Evolutionary conservation across 2,329 filamentous ascomycete species (phyloP), one percentile per base, ranked within the genome.

Genomic region (Venturiaceae sp.): DNA sequence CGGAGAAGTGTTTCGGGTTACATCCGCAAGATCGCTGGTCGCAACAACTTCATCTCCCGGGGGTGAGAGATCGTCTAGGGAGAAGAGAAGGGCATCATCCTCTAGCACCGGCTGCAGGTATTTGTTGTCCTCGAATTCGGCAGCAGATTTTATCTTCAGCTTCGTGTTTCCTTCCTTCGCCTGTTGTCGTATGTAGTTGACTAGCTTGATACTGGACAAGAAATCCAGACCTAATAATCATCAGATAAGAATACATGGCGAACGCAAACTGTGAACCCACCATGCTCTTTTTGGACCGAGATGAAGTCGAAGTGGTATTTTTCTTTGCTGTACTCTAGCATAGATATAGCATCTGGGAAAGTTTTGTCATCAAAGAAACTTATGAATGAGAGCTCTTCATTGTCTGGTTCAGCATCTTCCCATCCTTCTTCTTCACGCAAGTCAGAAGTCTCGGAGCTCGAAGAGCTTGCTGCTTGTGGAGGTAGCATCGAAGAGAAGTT

Each of bases 71-170:
- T 96, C 94, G 63, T 95, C 92, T 21, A 99, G 78, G 58, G 83
- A 88, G 68, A 95, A 91, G 33, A 99, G 83, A 57, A 97, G 77
- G 3, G 92, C 88, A 69, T 99, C 94, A 64, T 96, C 90, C 60
- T 94, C 86, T 7, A 99, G 74, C 3, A 91, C 85, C 0, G 94
- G 94, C 68, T 88, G 87, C 60, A 99, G 78, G 67, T 85, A 95
- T 63, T 81, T 80, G 63, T 97, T 92, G 61, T 90, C 83, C n/a
- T 84, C 79, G 62, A 96, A 84, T 28, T 84, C 77, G 2, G 77
- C 74, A 36, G 76, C 75, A 2, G 83, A 78, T 60, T 89, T 84
- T 46, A 86, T 73, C 60, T 81, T 77, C 0, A 83, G 83, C 3
- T 69, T 67, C 3, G 68, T 65, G 44, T 69, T 69, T 8, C 71